Percentiles rank a stretch among this genome's conserved stretches.
phyloP scores from a whole-genome alignment of 1,284 basidiomycete genomes.

The Farysia itapuensis region DNA sequence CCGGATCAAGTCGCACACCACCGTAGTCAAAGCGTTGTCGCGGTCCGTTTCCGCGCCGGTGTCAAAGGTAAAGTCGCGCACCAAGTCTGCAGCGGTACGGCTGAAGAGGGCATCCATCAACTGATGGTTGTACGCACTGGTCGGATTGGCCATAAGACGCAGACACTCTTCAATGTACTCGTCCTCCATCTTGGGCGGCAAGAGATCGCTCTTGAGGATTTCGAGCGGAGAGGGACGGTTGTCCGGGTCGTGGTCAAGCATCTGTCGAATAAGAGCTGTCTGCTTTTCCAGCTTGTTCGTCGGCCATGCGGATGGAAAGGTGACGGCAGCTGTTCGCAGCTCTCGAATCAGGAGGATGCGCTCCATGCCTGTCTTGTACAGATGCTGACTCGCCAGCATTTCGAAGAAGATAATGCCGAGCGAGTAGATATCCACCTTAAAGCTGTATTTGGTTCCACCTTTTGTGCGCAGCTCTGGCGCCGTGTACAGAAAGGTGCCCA shows the following conservation, averaged over 20 bases:
- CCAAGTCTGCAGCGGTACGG: constrained; percentile 66
- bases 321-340: constrained; percentile 71
- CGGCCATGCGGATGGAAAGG: constrained; percentile 76
- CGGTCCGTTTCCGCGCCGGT: constrained; percentile 70
- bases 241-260: constrained; percentile 82
- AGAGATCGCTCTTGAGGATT: constrained; percentile 75
- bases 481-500: constrained; percentile 89
- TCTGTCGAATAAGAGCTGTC: constrained; percentile 72
- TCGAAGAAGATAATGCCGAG: constrained; percentile 94
- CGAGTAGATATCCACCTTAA: constrained; percentile 92
- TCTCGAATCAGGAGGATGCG: constrained; percentile 79
- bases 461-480: constrained; percentile 68
- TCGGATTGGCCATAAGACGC: constrained; percentile 70
- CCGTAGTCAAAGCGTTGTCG: constrained; percentile 73
- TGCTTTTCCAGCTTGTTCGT: constrained; percentile 64
- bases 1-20: constrained; percentile 75
- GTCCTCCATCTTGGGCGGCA: constrained; percentile 76
- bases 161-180: constrained; percentile 81
- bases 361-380: constrained; percentile 82
- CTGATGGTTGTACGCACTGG: constrained; percentile 46
- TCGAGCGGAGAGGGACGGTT: constrained; percentile 80
- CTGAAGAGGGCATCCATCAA: constrained; percentile 41
- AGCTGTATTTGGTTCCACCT: constrained; percentile 68
- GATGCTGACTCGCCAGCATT: constrained; percentile 74
- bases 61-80: constrained; percentile 79